Conservation (phyloP, 371 early-diverging fungal genomes). For the Mucor sp. region DNA sequence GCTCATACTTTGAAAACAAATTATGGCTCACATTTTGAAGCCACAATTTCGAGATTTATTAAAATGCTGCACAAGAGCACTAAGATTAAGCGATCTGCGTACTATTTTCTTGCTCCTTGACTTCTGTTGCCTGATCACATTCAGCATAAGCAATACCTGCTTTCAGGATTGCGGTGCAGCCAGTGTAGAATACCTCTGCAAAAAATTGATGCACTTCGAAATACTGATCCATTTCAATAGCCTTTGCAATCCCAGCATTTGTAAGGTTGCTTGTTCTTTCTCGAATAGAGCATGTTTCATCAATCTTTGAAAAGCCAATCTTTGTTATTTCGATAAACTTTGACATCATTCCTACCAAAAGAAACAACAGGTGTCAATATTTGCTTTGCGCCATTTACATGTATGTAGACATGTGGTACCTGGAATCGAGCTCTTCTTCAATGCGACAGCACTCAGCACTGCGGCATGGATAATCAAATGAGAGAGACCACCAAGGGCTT, state of each 20-base stretch:
- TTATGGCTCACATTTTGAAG: not conserved
- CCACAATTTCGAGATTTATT: not conserved
- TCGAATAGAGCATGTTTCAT: constrained; percentile 58
- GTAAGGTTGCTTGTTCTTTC: constrained; percentile 59
- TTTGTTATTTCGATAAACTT: constrained; percentile 14
- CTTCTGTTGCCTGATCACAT: not conserved
- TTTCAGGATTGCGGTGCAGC: constrained; percentile 38
- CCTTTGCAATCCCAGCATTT: constrained; percentile 55
- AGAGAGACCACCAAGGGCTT: constrained; percentile 28
- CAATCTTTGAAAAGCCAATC: constrained; percentile 49
- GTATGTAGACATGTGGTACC: constrained; percentile 14
- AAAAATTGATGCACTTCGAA: constrained; percentile 64
- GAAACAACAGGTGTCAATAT: not conserved
- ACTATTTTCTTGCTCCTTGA: not conserved
- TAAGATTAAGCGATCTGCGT: not conserved
- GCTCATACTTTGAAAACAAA: not conserved
- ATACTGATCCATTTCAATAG: constrained; percentile 62
- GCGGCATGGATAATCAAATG: constrained; percentile 57
- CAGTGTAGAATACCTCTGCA: constrained; percentile 47
- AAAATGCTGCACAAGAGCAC: not conserved
- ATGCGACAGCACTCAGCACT: constrained; percentile 55
- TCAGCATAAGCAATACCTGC: constrained; percentile 66
- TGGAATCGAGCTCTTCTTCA: constrained; percentile 67
- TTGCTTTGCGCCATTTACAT: not conserved
- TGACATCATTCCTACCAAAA: constrained; percentile 10